These are phyloP conservation scores for Phaffia rhodozyma DNA, from an alignment of 1,284 basidiomycete genomes.

Conservation along the genomic window DNA sequence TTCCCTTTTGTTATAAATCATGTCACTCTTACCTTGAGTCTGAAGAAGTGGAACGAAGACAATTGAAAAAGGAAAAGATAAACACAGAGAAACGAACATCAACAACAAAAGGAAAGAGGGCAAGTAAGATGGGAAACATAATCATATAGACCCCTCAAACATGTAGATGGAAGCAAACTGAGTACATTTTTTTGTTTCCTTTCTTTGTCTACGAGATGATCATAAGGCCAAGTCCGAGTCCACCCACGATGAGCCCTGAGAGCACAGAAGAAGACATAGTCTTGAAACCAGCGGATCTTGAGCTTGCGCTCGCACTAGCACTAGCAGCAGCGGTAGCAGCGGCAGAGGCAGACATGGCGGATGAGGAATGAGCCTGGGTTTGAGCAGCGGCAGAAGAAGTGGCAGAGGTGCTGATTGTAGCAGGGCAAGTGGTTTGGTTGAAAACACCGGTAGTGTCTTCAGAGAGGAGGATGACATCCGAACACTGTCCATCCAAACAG, in stretches of 20 bases:
- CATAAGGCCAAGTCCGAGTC: too few relatives aligned
- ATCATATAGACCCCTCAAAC: too few relatives aligned
- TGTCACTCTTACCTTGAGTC: not conserved
- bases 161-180: too few relatives aligned
- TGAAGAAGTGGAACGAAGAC: not conserved
- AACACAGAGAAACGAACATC: not conserved
- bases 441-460: conserved; percentile 37
- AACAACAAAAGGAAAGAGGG: not conserved
- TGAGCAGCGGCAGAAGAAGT: conserved; percentile 15
- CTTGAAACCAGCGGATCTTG: too few relatives aligned
- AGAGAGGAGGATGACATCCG: conserved; percentile 53
- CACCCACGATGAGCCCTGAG: too few relatives aligned
- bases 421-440: conserved; percentile 30
- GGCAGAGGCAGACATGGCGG: conserved; percentile 4
- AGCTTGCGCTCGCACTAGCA: too few relatives aligned
- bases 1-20: too few relatives aligned
- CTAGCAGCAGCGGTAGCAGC: conserved; percentile 2
- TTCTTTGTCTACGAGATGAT: too few relatives aligned
- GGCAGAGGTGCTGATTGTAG: conserved; percentile 19
- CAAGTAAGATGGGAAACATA: too few relatives aligned
- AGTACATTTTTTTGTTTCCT: too few relatives aligned
- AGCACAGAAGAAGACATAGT: too few relatives aligned
- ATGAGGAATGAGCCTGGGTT: conserved; percentile 3
- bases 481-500: conserved; percentile 40
- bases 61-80: not conserved